Evolutionary conservation across 345 rosid genomes (phyloP).

Genomic region (Hypericum perforatum): DNA sequence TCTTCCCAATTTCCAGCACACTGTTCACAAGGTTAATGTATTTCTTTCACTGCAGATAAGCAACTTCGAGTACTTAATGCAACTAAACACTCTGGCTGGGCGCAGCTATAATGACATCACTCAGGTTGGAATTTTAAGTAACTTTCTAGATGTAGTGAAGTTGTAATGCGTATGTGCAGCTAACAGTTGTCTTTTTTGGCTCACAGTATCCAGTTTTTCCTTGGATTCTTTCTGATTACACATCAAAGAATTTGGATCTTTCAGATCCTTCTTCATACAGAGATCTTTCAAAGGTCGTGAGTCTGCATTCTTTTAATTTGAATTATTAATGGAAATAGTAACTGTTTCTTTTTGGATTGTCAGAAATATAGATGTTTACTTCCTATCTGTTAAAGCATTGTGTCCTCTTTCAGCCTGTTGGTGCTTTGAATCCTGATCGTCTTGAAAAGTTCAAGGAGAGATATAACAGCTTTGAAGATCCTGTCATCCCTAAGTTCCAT

Average conservation of each 20-base stretch:
- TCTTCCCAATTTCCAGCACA: constrained; percentile 1
- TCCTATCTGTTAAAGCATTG: constrained; percentile 18
- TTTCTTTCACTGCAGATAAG: constrained; percentile 56
- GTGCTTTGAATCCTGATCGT: constrained; percentile 79
- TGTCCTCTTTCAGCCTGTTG: constrained; percentile 71
- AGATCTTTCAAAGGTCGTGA: constrained; percentile 87
- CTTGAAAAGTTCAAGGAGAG: constrained; percentile 83
- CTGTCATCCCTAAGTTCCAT: constrained; percentile 95
- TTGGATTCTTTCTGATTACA: constrained; percentile 86
- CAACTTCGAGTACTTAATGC: constrained; percentile 97
- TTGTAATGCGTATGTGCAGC: constrained; percentile 3
- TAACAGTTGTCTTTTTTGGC: constrained; percentile 18
- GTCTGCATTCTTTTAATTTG: constrained; percentile 20
- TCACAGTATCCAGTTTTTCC: constrained; percentile 99
- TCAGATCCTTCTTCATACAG: constrained; percentile 76
- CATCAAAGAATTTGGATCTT: constrained; percentile 69
- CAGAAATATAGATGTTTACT: background rate
- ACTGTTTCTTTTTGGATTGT: no score
- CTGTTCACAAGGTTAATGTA: background rate
- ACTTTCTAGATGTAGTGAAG: background rate
- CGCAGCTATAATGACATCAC: constrained; percentile 98
- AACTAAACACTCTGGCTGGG: constrained; percentile 93
- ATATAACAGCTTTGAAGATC: constrained; percentile 95
- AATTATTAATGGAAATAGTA: background rate
- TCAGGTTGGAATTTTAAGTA: constrained; percentile 42